These are phyloP conservation scores for Niebla homalea DNA, from an alignment of 495 filamentous ascomycete species.

Conservation along the genomic window DNA sequence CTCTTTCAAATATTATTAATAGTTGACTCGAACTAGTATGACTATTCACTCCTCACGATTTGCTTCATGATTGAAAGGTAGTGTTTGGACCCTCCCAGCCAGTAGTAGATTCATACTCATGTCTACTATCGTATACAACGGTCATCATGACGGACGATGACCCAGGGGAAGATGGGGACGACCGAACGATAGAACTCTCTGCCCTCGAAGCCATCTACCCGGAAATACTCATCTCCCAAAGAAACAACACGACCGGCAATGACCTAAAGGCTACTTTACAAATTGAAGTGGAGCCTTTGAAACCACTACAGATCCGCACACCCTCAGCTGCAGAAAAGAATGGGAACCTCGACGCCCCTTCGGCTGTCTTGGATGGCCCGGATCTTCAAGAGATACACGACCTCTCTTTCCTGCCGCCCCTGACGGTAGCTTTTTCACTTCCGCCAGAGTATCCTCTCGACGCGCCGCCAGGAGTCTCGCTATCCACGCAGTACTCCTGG, in stretches of 20 bases:
- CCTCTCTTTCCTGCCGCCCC: constrained; percentile 63
- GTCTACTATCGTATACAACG: neutral
- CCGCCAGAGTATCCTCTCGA: constrained; percentile 64
- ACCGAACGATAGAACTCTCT: constrained; percentile 65
- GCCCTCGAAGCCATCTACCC: constrained; percentile 84
- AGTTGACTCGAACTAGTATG: too few relatives aligned
- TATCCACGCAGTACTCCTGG: constrained; percentile 60
- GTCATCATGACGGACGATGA: constrained; percentile 21
- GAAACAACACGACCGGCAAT: constrained; percentile 8
- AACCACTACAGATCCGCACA: constrained; percentile 58
- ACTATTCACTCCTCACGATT: constrained; percentile 31
- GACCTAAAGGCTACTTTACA: constrained; percentile 56
- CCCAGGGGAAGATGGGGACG: constrained; percentile 39
- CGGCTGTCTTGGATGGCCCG: constrained; percentile 41
- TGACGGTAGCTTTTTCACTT: constrained; percentile 54
- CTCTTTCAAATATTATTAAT: too few relatives aligned
- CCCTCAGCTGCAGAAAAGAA: constrained; percentile 30
- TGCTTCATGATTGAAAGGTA: constrained; percentile 27
- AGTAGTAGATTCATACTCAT: constrained; percentile 12
- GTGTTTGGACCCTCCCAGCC: constrained; percentile 33
- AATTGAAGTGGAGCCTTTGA: constrained; percentile 55
- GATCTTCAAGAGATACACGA: constrained; percentile 40
- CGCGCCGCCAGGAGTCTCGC: constrained; percentile 48
- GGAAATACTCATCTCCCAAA: constrained; percentile 52
- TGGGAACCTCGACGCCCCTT: constrained; percentile 55